phyloP scores from a whole-genome alignment of 2,329 filamentous ascomycete species.

The Nemania abortiva region DNA sequence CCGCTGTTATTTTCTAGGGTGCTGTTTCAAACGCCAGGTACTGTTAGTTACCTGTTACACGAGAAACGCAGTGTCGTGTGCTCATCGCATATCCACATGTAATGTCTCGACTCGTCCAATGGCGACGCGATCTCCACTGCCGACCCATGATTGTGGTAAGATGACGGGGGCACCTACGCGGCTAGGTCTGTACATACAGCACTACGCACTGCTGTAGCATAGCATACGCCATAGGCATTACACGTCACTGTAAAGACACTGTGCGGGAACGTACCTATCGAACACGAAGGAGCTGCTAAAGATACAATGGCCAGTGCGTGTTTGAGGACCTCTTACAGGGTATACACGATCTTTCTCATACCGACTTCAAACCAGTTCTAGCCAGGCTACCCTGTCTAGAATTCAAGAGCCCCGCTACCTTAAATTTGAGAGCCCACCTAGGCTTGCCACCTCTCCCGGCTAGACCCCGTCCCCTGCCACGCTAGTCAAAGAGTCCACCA shows the following conservation, averaged over 20 bases:
- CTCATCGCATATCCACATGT: not conserved
- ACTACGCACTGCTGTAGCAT: too few species aligned
- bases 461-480: too few species aligned
- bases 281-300: not conserved
- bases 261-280: not conserved
- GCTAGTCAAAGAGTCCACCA: too few species aligned
- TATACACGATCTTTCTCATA: not conserved
- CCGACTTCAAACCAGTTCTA: too few species aligned
- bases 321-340: not conserved
- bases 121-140: not conserved
- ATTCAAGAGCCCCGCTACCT: too few species aligned
- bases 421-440: too few species aligned
- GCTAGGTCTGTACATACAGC: not conserved
- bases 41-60: too few species aligned
- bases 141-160: not conserved
- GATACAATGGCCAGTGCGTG: not conserved
- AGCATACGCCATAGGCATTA: too few species aligned
- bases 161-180: not conserved
- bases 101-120: not conserved
- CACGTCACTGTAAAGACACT: not conserved
- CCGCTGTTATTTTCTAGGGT: too few species aligned
- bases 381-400: too few species aligned
- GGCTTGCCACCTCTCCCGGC: too few species aligned
- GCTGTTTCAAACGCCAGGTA: not conserved
- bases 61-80: too few species aligned